phyloP scores from a whole-genome alignment of 768 basidiomycete species.

The Rubroboletus pulcherrimus region DNA sequence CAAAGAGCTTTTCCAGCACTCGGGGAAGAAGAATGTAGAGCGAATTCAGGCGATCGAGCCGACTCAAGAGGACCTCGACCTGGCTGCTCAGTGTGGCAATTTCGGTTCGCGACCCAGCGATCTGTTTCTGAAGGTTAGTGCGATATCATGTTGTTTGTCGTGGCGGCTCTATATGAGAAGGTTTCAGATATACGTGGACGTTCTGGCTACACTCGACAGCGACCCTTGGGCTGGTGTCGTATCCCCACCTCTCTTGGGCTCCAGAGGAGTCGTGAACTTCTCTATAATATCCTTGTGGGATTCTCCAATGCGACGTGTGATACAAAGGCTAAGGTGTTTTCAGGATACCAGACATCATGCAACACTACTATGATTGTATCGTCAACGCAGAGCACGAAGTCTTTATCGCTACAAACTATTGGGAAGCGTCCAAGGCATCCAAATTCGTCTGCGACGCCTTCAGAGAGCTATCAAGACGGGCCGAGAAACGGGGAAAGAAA shows the following conservation, averaged over 20 bases:
- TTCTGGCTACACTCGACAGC: constrained; percentile 53
- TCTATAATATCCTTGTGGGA: constrained; percentile 54
- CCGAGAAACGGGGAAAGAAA: constrained; percentile 41
- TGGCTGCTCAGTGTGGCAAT: constrained; percentile 45
- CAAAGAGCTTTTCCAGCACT: constrained; percentile 16
- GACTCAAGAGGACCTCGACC: constrained; percentile 42
- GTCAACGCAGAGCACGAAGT: constrained; percentile 60
- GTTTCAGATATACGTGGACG: constrained; percentile 56
- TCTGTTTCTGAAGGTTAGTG: constrained; percentile 54
- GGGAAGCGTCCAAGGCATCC: constrained; percentile 50
- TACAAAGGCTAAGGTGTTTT: constrained; percentile 6
- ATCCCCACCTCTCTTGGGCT: constrained; percentile 60
- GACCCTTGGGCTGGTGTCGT: constrained; percentile 55
- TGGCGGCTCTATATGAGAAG: background rate
- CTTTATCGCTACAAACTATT: constrained; percentile 65
- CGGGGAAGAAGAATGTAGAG: constrained; percentile 16
- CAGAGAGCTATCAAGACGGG: constrained; percentile 47
- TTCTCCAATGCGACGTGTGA: background rate
- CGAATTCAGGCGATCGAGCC: constrained; percentile 24
- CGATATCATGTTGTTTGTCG: background rate
- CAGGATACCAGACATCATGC: constrained; percentile 70
- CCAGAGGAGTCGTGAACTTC: constrained; percentile 59
- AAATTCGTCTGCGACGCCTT: constrained; percentile 49
- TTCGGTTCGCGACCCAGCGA: constrained; percentile 54
- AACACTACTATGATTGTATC: constrained; percentile 62